Conservation (phyloP, 805 yeast species). For the Candida awuae region DNA sequence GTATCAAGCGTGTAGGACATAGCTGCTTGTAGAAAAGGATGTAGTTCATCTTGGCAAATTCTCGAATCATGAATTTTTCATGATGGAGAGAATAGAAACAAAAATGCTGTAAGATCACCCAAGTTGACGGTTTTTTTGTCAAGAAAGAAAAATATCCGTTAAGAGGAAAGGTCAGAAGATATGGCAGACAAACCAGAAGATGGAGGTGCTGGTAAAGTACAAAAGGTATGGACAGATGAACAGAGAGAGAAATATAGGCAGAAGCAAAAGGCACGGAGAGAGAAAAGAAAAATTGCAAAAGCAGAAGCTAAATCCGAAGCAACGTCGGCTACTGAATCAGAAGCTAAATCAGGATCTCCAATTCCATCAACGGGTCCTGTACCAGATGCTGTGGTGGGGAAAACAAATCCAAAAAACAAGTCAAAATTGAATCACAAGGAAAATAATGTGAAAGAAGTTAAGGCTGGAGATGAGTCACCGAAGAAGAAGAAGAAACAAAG, state of each 20-base stretch:
- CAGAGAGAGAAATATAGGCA: neutral
- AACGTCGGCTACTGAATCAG: neutral
- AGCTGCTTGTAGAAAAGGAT: no score
- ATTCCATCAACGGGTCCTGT: neutral
- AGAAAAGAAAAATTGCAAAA: neutral
- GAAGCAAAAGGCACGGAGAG: neutral
- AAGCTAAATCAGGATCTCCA: neutral
- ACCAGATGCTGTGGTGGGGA: neutral
- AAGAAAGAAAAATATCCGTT: no score
- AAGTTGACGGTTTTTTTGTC: no score
- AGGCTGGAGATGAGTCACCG: neutral
- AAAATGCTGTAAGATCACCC: no score
- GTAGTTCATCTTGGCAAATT: no score
- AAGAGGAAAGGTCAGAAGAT: neutral
- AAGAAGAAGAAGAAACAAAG: neutral
- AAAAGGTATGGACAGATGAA: neutral
- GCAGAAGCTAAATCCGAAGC: neutral
- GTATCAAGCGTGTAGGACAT: conserved; percentile 1
- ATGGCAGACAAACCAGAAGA: neutral
- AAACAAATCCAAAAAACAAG: neutral
- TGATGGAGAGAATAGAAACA: no score
- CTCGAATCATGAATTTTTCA: no score
- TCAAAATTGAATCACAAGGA: neutral
- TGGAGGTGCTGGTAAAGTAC: neutral
- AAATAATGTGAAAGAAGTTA: neutral